A percentile compares a stretch with the other conserved stretches of the same genome.
phyloP scores from a whole-genome alignment of 495 filamentous ascomycete genomes.

The Gamarada debralockiae region DNA sequence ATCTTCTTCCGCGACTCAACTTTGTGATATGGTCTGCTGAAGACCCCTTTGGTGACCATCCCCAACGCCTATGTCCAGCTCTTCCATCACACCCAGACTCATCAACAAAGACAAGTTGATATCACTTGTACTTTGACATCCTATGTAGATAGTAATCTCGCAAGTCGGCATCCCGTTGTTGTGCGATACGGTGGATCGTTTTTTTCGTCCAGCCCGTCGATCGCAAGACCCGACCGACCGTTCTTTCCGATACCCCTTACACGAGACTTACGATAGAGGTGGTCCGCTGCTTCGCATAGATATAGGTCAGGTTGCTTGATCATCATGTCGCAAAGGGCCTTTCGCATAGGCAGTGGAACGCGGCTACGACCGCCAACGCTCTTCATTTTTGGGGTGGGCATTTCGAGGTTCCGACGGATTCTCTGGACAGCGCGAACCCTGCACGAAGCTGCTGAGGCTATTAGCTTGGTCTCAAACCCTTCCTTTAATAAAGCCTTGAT shows the following conservation, averaged over 20 bases:
- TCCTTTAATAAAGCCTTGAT: conserved; percentile 23
- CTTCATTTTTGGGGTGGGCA: conserved; percentile 15
- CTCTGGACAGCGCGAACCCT: conserved; percentile 25
- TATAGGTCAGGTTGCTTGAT: no score
- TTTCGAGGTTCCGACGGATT: conserved; percentile 18
- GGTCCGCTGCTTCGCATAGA: conserved; percentile 13
- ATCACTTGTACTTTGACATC: conserved; percentile 24
- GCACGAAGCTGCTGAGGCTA: conserved; percentile 21
- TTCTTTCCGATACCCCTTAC: conserved; percentile 17
- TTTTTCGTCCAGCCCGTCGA: conserved; percentile 17
- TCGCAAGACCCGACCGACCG: conserved; percentile 15
- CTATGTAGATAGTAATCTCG: conserved; percentile 20
- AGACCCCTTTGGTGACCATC: conserved; percentile 26
- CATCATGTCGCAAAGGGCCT: no score
- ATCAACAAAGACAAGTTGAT: no score
- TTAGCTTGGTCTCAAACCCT: conserved; percentile 25
- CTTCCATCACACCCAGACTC: conserved; percentile 29
- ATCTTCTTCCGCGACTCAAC: conserved; percentile 20
- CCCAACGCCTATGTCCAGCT: conserved; percentile 25
- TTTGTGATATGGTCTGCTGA: conserved; percentile 14
- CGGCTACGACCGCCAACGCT: conserved; percentile 21
- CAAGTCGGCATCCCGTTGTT: conserved; percentile 22
- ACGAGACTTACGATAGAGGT: conserved; percentile 19
- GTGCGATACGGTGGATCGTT: conserved; percentile 16
- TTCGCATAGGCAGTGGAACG: no score